These are phyloP conservation scores for Lactarius psammicola DNA, from an alignment of 768 basidiomycete species.

Conservation along the genomic window DNA sequence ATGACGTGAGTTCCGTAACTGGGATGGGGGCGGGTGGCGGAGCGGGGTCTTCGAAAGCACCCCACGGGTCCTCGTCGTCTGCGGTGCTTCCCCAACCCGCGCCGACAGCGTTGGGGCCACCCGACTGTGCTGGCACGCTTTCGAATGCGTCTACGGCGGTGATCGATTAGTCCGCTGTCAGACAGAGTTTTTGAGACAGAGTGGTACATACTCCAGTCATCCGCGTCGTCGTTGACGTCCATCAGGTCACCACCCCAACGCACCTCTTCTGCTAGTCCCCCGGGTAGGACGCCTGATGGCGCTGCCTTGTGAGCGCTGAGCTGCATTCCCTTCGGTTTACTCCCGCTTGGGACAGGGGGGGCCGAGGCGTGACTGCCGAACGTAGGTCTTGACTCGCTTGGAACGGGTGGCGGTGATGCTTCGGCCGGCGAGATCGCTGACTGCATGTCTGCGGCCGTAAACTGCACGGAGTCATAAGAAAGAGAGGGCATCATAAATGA, in stretches of 20 bases:
- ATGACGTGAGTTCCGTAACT: conserved; percentile 18
- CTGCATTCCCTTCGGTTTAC: conserved; percentile 63
- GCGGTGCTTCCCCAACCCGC: conserved; percentile 31
- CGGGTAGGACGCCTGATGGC: conserved; percentile 43
- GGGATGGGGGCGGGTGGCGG: conserved; percentile 19
- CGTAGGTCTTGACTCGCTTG: conserved; percentile 14
- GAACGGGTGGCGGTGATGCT: conserved; percentile 19
- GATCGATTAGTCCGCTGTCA: conserved; percentile 2
- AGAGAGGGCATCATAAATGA: background rate
- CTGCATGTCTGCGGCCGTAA: conserved; percentile 9
- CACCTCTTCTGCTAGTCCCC: conserved; percentile 58
- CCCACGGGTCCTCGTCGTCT: conserved; percentile 30
- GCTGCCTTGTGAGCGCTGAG: conserved; percentile 57
- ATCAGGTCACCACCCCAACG: conserved; percentile 71
- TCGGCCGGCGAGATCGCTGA: conserved; percentile 8
- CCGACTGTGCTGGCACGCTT: conserved; percentile 33
- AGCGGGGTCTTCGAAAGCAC: conserved; percentile 22
- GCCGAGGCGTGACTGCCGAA: background rate
- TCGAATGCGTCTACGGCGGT: conserved; percentile 36
- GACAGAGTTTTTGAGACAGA: background rate
- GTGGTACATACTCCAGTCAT: conserved; percentile 84
- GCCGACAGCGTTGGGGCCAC: conserved; percentile 21
- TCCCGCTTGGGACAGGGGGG: conserved; percentile 28
- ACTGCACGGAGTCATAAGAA: conserved; percentile 1
- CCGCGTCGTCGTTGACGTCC: conserved; percentile 89